Evolutionary conservation across 768 basidiomycete genomes (phyloP), one percentile per base, ranked within the genome.

Genomic region (Boletus rubescentipes): DNA sequence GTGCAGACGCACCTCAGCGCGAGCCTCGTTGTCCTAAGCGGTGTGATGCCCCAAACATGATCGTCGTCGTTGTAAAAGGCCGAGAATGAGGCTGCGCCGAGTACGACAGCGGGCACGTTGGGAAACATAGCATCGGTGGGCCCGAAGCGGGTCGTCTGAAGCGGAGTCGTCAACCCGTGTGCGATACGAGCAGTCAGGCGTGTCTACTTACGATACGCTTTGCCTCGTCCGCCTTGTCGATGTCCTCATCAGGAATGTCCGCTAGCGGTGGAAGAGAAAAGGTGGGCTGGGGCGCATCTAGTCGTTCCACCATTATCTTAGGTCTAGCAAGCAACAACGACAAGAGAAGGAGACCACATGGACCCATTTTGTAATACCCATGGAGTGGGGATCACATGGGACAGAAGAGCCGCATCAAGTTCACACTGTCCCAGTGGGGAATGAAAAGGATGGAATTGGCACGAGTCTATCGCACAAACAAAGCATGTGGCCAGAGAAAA

Each of bases 71-170:
- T 91, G 63, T 93, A 92, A 46, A 78, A 71, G 16, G 75, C 74
- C 1, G 85, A 87, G 64, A 92, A 83, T 9, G 88, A 66, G 0
- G 82, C 91, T 29, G 87, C 85, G 2, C 91, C 91, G 37, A 86
- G 86, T 3, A 91, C 75, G 34, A 93, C 73, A 15, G 73, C 72
- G 15, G 82, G 76, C 6, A 80, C 39, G 9, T 58, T 56, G 30
- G 79, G 74, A 6, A 76, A 23, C 9, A 57, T 50, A 29, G 71
- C 52, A 1, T 68, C 58, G n/a, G 52, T 21, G 9, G 65, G 54
- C 43, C 76, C 76, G 31, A 74, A 58, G 34, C 3, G 10, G 21
- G 64, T 61, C n/a, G 58, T 61, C 74, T 79, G 45, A 36, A 16
- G 29, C 14, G 7, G 9, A 26, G 9, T 16, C 30, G 26, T 70